Evolutionary conservation across 148 eudicot species (phyloP).

Genomic region (Nyssa sinensis): DNA sequence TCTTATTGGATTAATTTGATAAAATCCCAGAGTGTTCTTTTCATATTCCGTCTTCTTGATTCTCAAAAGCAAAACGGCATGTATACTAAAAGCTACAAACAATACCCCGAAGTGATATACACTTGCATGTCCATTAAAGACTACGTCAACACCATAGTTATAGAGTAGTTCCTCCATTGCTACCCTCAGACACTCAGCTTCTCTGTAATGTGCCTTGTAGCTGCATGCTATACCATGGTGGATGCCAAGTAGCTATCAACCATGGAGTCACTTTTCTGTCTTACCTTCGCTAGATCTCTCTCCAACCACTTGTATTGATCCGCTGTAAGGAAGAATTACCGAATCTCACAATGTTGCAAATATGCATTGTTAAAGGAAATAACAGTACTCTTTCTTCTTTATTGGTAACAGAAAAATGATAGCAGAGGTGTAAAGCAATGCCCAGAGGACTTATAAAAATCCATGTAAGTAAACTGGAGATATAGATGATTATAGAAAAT

Average conservation of each 20-base stretch:
- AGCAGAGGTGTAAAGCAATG: too few species aligned
- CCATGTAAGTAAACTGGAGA: background rate
- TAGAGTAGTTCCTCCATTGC: slow-evolving; percentile 91
- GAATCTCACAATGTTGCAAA: background rate
- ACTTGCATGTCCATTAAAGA: slow-evolving; percentile 95
- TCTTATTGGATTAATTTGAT: too few species aligned
- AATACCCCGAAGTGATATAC: background rate
- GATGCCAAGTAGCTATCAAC: slow-evolving; percentile 89
- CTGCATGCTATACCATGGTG: slow-evolving; percentile 94
- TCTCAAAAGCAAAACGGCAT: background rate
- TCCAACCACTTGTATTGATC: slow-evolving; percentile 95
- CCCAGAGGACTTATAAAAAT: background rate
- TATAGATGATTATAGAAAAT: too few species aligned
- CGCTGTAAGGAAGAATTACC: slow-evolving; percentile 35
- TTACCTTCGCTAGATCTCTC: slow-evolving; percentile 77
- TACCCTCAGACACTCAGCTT: slow-evolving; percentile 91
- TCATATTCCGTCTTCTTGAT: background rate
- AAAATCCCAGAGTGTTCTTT: background rate
- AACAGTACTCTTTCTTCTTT: background rate
- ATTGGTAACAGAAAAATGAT: background rate
- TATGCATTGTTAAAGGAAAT: background rate
- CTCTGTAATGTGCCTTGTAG: slow-evolving; percentile 88
- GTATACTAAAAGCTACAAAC: background rate
- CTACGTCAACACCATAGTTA: slow-evolving; percentile 67
- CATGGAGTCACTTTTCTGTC: slow-evolving; percentile 83